Evolutionary conservation across 139 green algal genomes (phyloP), one percentile per base, ranked within the genome.

Genomic region (Coelastrella sp.): DNA sequence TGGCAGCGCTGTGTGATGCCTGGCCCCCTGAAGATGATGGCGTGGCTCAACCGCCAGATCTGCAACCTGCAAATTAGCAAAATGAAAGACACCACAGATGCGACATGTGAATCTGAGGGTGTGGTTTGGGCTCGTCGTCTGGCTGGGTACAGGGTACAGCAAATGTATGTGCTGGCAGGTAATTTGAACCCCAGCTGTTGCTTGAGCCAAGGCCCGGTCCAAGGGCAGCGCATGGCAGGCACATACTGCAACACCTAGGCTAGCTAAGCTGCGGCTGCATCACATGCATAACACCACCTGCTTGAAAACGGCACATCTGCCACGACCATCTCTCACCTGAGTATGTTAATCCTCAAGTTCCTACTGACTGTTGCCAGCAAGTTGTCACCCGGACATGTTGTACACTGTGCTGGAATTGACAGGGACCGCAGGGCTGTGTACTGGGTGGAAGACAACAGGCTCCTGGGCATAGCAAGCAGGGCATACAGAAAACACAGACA

Each of bases 321-420:
- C 76, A 35, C 25, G 6, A 49, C 56, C 78, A n/a, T 56, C 49
- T 22, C 68, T 25, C 68, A 88, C 84, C 68, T 66, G 0, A 88
- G 84, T 20, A 82, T 17, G 61, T 81, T 35, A 4, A 7, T 24
- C 68, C 57, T 22, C 68, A 88, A 58, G 66, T 25, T 22, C n/a
- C 4, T 56, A 35, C 84, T 80, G 7, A 88, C 66, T 75, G 22
- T n/a, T 25, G 66, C 84, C 84, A 88, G 68, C 84, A 80, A 22
- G 11, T 9, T 14, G 9, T 80, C 49, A 49, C 49, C 84, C 25
- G 66, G 12, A 3, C 49, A 19, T 6, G 20, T 12, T 6, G 20
- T 24, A 73, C 84, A 81, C 8, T 49, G 66, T 6, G 19, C 84
- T 6, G 20, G 68, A 8, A n/a, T 8, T 7, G n/a, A 58, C 8